Evolutionary conservation across 2,329 filamentous ascomycete species (phyloP), one percentile per base, ranked within the genome.

Genomic region (Claviceps digitariae): DNA sequence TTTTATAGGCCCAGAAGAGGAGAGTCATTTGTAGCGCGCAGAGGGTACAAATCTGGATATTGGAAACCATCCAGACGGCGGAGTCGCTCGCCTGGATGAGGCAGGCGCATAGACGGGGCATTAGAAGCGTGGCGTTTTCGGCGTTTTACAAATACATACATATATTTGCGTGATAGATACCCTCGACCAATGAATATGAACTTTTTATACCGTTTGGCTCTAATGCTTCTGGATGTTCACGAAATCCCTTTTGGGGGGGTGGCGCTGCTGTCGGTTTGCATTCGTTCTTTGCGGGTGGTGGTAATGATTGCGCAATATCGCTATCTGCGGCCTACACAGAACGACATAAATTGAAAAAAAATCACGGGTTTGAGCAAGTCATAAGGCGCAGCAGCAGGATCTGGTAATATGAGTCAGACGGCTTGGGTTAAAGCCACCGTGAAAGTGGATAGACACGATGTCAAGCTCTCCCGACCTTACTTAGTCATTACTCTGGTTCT

Each of bases 1-100:
- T 64, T 58, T 52, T 66, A 66, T 45, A 58, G 62, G 9, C 62
- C 64, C 13, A 13, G n/a, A 45, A 47, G 50, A 31, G 17, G 36
- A 40, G 29, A n/a, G 20, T 29, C 34, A 34, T 29, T 23, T 4
- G 21, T 10, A 7, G 27, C 12, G 20, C 34, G 25, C 20, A 25
- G 25, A 5, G 34, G 43, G 4, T 20, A 36, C 10, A 52, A 21
- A 15, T 25, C 15, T 21, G 44, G 38, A 40, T 2, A 13, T 9
- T 23, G 21, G n/a, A 25, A 29, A 10, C 15, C 20, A 5, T 25
- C n/a, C 31, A 52, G 54, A 27, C 40, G 47, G 40, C 50, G 50
- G 21, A 50, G 51, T 40, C 23, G 40, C 34, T 50, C 41, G 9
- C 50, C 51, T 44, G 45, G 7, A 10, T 31, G 45, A 47, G 41